phyloP scores from a whole-genome alignment of 225 moss, liverwort and hornwort species.

The Physcomitrium patens region DNA sequence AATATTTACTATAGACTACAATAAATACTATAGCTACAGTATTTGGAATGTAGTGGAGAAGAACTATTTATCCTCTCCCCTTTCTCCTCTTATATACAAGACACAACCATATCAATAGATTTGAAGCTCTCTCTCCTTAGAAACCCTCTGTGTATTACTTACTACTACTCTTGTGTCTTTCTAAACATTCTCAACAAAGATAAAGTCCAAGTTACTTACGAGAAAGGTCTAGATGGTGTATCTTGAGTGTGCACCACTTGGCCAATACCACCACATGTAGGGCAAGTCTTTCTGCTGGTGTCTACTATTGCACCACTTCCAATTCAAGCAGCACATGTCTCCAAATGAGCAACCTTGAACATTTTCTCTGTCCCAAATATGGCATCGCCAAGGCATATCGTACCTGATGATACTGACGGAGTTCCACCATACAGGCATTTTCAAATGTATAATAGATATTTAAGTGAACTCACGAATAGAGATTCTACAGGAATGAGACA shows the following conservation, averaged over 20 bases:
- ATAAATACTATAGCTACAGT: no score
- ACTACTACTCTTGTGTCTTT: no score
- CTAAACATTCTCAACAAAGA: no score
- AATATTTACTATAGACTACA: no score
- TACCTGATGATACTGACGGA: slow-evolving; percentile 52
- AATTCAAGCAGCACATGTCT: slow-evolving; percentile 76
- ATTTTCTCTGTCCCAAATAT: slow-evolving; percentile 97
- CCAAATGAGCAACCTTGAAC: slow-evolving; percentile 92
- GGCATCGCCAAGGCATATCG: slow-evolving; percentile 82
- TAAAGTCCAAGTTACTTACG: slow-evolving; percentile 61
- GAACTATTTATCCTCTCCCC: no score
- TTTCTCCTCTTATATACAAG: no score
- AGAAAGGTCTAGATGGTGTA: slow-evolving; percentile 94
- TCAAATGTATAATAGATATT: background rate
- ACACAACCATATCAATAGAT: no score
- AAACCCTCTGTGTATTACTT: no score
- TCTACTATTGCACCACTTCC: slow-evolving; percentile 90
- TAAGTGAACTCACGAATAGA: background rate
- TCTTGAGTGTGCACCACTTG: slow-evolving; percentile 99
- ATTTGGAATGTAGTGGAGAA: no score
- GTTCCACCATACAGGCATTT: slow-evolving; percentile 19
- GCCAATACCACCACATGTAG: slow-evolving; percentile 94
- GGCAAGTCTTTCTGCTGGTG: slow-evolving; percentile 80
- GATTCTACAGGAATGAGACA: background rate
- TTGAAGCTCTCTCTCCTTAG: no score